Base-by-base conservation (phyloP, 306 rosid genomes). In the Lathyrus aphaca region DNA sequence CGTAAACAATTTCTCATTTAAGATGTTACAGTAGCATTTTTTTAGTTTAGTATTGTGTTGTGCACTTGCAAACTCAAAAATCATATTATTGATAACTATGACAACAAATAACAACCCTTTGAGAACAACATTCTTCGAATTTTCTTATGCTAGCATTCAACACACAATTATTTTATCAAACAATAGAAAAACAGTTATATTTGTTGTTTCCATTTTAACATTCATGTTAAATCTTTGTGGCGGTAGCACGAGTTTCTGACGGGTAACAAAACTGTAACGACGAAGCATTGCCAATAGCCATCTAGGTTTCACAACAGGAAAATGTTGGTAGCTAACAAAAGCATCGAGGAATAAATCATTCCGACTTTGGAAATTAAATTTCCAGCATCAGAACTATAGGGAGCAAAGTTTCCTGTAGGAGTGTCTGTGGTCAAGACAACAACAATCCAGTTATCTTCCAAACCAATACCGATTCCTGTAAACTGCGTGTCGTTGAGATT, bases 361-460 rank as follows among this genome's bases (percentile, higher is more conserved):
- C 83, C 79, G 12, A 74, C 74, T 69, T 72, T 71, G 55, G 84
- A 72, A 74, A 80, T 74, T 74, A 80, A 63, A 79, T 71, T 70
- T 54, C 86, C 78, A 25, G 69, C 69, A 66, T 45, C 71, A n/a
- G 82, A 72, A 40, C 40, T 55, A 16, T 63, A 50, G 39, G 87
- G 77, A 57, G 59, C 84, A 81, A 79, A 93, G 83, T 77, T 90
- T 81, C 97, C 98, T 50, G 87, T 78, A 10, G 94, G 71, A 55
- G 87, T 86, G 78, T 35, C 57, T 5, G 96, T 90, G 74, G 96
- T 90, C 77, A 93, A 80, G 57, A 93, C 76, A 10, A 82, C 93
- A 23, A 93, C 91, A 50, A 93, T 83, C 98, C 98, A 90, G 69
- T 88, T 68, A 71, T 79, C 82, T 66, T 92, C 82, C 43, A 89